Evolutionary conservation across 768 basidiomycete species (phyloP), one percentile per base, ranked within the genome.

Genomic region (Boletus rubescentipes): DNA sequence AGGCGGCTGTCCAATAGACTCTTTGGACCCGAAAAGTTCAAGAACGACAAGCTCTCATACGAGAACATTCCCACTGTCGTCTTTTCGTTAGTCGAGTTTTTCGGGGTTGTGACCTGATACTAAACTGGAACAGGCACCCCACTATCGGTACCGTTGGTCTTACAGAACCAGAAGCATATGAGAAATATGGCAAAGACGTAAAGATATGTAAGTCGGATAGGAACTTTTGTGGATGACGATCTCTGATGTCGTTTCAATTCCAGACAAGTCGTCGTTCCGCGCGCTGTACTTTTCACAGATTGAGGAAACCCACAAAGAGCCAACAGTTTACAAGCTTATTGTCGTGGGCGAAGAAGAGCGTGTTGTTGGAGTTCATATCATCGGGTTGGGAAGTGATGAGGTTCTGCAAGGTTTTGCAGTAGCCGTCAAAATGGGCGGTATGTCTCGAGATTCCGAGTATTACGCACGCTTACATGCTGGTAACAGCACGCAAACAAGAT

Each of bases 111-210:
- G 38, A 34, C 29, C 39, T 39, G 44, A 34, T 53, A 53, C 31
- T 54, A 48, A 59, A 16, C 29, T 46, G 8, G 43, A 12, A 30
- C 57, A 96, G 93, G 9, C 96, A 98, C 71, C 97, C 96, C 0
- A 85, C 96, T 12, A 91, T 97, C 54, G 97, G 97, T 31, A 91
- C 94, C 14, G 92, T 98, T 32, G 97, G 97, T 46, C 77, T 98
- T 60, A 97, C 96, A 9, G 95, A 99, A 69, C 86, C 89, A 0
- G 81, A 97, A 67, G 97, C 97, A 31, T 79, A 84, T 63, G 75
- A 87, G 75, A 87, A 91, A 72, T 96, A 91, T 64, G 97, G 97
- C 51, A 84, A 88, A 56, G 78, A 84, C 42, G 78, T 98, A 58
- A 98, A 98, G 76, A 89, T 94, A 38, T 99, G 96, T 93, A 71